Evolutionary conservation across 805 yeast genomes (phyloP), one percentile per base, ranked within the genome.

Genomic region (Kazachstania psychrophila): DNA sequence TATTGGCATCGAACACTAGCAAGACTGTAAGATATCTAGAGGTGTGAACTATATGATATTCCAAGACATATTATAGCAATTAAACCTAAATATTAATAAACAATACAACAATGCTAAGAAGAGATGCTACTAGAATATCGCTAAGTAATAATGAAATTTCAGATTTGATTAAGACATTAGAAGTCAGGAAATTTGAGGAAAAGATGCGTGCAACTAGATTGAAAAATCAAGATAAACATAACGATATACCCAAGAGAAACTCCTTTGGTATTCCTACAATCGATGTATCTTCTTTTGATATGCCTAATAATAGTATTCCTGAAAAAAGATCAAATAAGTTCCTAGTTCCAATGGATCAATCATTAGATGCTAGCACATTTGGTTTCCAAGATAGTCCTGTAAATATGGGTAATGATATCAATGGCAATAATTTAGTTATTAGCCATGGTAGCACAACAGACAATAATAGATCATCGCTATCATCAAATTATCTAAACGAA

Each of bases 91-190:
- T 27, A 27, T 15, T 23, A 22, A 14, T 11, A 13, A 13, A 22
- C 14, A 16, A 15, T n/a, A 5, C 9, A 17, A 37, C 16, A 13
- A 80, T 81, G 89, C 61, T 81, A 29, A 68, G 88, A 60, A 66
- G 87, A 54, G 79, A 75, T 13, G 81, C 88, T 5, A 80, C 89
- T 0, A 68, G 76, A 2, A 73, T 81, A 37, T 69, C 70, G 39
- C 65, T 81, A 32, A 72, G 78, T 0, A 81, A 83, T 0, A 86
- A 79, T 44, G 92, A 81, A 46, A 70, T 81, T 17, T 24, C 45
- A 8, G 56, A 54, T 17, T 39, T 56, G 13, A 39, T 51, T 20
- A 51, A 46, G 9, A 53, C 47, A 18, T 37, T 56, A 28, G 57
- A 56, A 36, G 53, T 49, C 17, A 45, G 48, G 33, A 51, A 45